Conservation (phyloP, 192 early-diverging fungal genomes). For the Chytriomyces sp. region DNA sequence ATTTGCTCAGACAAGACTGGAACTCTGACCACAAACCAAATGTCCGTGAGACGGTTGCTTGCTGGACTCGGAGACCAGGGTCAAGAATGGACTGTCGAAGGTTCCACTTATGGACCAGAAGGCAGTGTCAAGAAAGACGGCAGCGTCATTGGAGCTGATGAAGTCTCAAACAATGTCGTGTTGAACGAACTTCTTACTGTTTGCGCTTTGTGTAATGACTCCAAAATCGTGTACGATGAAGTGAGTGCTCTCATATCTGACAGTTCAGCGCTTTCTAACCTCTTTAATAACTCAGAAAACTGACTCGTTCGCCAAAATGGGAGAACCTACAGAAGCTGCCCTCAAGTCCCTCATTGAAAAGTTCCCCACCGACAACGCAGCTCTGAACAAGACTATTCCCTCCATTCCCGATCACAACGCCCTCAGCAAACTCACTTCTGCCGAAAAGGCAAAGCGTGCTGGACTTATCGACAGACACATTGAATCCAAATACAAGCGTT, state of each 20-base stretch:
- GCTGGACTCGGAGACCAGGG: slow-evolving; percentile 15
- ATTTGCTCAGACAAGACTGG: slow-evolving; percentile 99
- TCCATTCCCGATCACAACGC: slow-evolving; percentile 35
- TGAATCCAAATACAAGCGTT: slow-evolving; percentile 62
- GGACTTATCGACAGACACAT: slow-evolving; percentile 77
- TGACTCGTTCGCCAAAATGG: slow-evolving; percentile 75
- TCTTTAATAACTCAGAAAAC: slow-evolving; percentile 34
- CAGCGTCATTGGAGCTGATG: slow-evolving; percentile 39
- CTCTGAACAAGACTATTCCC: slow-evolving; percentile 62
- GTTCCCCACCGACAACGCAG: slow-evolving; percentile 75
- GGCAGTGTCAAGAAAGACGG: slow-evolving; percentile 67
- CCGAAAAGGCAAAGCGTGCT: slow-evolving; percentile 49
- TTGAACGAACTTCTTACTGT: slow-evolving; percentile 82
- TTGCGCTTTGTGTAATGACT: slow-evolving; percentile 90
- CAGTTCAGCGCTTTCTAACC: neutral
- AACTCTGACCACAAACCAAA: slow-evolving; percentile 97
- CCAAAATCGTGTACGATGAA: slow-evolving; percentile 81
- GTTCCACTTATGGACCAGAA: slow-evolving; percentile 84
- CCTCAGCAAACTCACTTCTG: slow-evolving; percentile 31
- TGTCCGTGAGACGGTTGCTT: slow-evolving; percentile 64
- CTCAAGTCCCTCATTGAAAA: slow-evolving; percentile 93
- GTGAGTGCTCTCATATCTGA: slow-evolving; percentile 42
- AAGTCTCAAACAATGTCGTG: slow-evolving; percentile 59
- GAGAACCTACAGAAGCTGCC: slow-evolving; percentile 99
- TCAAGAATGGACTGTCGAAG: slow-evolving; percentile 78